phyloP scores from a whole-genome alignment of 148 eudicot genomes.

The Pouteria glomerata region DNA sequence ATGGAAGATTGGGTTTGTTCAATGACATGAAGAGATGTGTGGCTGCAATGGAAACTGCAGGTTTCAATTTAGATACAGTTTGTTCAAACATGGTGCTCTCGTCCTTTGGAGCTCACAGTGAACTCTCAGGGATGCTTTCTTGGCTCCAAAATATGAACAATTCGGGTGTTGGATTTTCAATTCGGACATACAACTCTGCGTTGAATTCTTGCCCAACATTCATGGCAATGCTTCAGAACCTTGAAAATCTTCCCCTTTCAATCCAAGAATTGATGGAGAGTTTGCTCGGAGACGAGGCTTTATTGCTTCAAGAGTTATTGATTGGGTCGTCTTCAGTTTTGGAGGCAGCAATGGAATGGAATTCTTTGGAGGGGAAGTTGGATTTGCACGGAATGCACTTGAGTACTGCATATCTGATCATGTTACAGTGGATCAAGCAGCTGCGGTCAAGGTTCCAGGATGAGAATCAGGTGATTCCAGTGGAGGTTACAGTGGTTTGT shows the following conservation, averaged over 20 bases:
- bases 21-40: constrained; percentile 56
- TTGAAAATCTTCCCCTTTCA: constrained; percentile 43
- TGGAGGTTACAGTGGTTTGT: constrained; percentile 53
- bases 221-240: constrained; percentile 38
- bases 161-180: constrained; percentile 37
- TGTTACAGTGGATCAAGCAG: constrained; percentile 68
- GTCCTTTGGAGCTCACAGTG: constrained; percentile 51
- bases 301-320: constrained; percentile 52
- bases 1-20: constrained; percentile 63
- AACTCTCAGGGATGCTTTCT: constrained; percentile 45
- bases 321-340: constrained; percentile 37
- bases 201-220: constrained; percentile 63
- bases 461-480: constrained; percentile 34
- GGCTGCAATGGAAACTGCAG: constrained; percentile 47
- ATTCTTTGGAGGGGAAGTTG: constrained; percentile 43
- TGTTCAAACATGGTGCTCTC: constrained; percentile 83
- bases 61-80: constrained; percentile 54
- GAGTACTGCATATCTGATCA: constrained; percentile 50
- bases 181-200: constrained; percentile 68
- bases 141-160: constrained; percentile 57
- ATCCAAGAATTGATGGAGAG: constrained; percentile 34
- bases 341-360: constrained; percentile 48
- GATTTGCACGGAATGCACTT: constrained; percentile 92
- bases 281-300: constrained; percentile 38
- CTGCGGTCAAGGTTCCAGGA: constrained; percentile 33